Conservation (phyloP, 495 filamentous ascomycete species). For the Lichina pygmaea region DNA sequence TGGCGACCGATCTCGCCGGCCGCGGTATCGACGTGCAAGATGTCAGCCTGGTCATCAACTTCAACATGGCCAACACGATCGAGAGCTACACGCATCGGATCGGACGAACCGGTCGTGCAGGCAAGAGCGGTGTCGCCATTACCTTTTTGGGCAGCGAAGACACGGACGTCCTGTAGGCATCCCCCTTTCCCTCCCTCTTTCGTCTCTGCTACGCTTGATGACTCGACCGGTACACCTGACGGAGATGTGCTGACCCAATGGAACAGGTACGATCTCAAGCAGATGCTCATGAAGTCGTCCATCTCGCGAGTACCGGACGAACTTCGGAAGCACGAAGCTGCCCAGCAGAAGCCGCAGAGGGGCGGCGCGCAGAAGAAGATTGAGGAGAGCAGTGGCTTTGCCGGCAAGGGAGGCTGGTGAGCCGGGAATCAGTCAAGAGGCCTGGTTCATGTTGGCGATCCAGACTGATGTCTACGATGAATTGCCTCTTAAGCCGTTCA, state of each 20-base stretch:
- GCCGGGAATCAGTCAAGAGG: not conserved
- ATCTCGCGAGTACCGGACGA: conserved; percentile 87
- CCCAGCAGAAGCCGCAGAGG: conserved; percentile 50
- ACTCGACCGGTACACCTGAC: too few relatives aligned
- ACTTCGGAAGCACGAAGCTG: conserved; percentile 76
- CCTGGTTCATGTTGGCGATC: too few relatives aligned
- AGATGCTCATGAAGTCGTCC: conserved; percentile 80
- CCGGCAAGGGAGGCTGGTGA: conserved; percentile 27
- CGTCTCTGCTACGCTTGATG: conserved; percentile 5
- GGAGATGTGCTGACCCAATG: too few relatives aligned
- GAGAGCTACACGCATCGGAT: conserved; percentile 96
- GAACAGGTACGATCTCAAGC: conserved; percentile 51
- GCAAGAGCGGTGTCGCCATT: conserved; percentile 90
- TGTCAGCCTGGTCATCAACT: conserved; percentile 85
- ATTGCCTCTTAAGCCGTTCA: too few relatives aligned
- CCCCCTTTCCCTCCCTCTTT: conserved; percentile 7
- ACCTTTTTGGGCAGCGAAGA: conserved; percentile 93
- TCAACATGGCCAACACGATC: conserved; percentile 91
- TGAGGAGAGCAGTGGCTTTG: conserved; percentile 32
- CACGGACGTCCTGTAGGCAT: conserved; percentile 54
- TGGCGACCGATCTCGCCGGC: conserved; percentile 88
- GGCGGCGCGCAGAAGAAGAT: conserved; percentile 29
- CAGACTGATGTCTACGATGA: too few relatives aligned
- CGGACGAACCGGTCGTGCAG: conserved; percentile 89
- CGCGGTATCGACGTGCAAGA: conserved; percentile 96